phyloP scores from a whole-genome alignment of 2,329 filamentous ascomycete species.

The Monilinia polystroma region DNA sequence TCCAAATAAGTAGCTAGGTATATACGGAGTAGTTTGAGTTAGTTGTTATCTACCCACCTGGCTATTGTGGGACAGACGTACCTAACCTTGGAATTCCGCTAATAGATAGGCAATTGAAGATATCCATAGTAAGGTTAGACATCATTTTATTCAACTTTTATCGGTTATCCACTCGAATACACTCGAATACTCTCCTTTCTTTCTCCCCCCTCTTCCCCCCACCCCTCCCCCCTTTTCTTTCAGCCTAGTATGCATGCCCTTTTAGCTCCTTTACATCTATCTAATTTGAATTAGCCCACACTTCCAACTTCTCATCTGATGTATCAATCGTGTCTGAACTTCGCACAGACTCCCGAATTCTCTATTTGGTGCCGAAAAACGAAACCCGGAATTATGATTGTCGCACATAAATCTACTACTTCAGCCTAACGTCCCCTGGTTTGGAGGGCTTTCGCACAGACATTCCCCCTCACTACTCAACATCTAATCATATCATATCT shows the following conservation, averaged over 20 bases:
- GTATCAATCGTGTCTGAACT: not conserved
- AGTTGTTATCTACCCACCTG: no score
- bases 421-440: not conserved
- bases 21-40: no score
- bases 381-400: slow-evolving; percentile 6
- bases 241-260: no score
- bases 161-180: not conserved
- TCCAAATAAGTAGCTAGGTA: no score
- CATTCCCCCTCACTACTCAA: not conserved
- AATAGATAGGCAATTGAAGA: no score
- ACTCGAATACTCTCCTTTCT: not conserved
- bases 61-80: no score
- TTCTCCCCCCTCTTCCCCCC: no score
- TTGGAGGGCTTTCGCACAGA: slow-evolving; percentile 13
- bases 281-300: not conserved
- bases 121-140: no score
- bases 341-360: slow-evolving; percentile 17
- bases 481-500: not conserved
- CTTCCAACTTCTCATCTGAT: slow-evolving; percentile 5
- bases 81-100: no score
- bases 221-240: no score
- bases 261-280: not conserved
- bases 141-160: no score
- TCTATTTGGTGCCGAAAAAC: slow-evolving; percentile 11
- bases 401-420: not conserved